A percentile compares a stretch with the other conserved stretches of the same genome.
phyloP scores from a whole-genome alignment of 768 basidiomycete genomes.

The Tricholoma hemisulphureum region DNA sequence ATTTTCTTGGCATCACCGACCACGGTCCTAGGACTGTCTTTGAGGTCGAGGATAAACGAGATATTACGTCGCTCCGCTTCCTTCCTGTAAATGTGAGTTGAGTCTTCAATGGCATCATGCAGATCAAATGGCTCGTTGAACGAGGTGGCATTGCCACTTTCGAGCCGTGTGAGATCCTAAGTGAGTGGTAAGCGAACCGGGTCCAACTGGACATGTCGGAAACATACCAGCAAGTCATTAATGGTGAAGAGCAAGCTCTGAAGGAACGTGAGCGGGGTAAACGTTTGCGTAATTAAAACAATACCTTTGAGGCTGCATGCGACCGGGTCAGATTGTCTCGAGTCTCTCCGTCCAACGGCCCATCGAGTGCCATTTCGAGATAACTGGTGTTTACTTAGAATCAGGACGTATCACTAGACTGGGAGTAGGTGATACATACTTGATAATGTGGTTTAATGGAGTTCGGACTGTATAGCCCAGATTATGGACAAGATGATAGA shows the following conservation, averaged over 20 bases:
- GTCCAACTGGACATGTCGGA: not conserved
- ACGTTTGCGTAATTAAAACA: not conserved
- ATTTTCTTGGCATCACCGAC: conserved; percentile 76
- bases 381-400: conserved; percentile 41
- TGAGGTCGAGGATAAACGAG: conserved; percentile 55
- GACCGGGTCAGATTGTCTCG: conserved; percentile 70
- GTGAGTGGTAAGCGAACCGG: not conserved
- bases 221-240: conserved; percentile 67
- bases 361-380: conserved; percentile 77
- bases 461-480: conserved; percentile 53
- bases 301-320: conserved; percentile 72
- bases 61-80: conserved; percentile 66
- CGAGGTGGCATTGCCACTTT: conserved; percentile 70
- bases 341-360: conserved; percentile 68
- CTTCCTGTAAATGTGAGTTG: conserved; percentile 57
- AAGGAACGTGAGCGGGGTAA: not conserved
- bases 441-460: conserved; percentile 81
- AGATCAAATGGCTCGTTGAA: conserved; percentile 79
- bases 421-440: conserved; percentile 39
- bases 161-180: conserved; percentile 72
- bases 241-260: conserved; percentile 77
- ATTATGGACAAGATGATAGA: not conserved
- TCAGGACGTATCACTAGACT: not conserved
- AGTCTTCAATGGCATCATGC: conserved; percentile 56
- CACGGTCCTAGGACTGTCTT: conserved; percentile 54